Conservation (phyloP, 495 filamentous ascomycete species). For the Aspergillus taichungensis region DNA sequence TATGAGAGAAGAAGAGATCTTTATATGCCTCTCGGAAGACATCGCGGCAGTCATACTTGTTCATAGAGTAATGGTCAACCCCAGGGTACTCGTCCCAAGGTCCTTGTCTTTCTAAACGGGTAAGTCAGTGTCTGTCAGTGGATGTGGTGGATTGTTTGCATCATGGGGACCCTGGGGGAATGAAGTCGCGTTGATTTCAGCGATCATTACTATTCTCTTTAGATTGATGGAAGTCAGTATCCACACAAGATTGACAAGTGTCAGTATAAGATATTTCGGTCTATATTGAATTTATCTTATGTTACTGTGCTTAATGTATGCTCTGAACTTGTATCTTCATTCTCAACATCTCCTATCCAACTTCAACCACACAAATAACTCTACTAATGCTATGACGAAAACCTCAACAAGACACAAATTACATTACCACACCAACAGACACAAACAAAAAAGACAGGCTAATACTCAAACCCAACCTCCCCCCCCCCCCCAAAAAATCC, state of each 20-base stretch:
- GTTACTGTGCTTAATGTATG: too few relatives aligned
- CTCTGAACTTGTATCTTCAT: too few relatives aligned
- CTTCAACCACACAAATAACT: constrained; percentile 1
- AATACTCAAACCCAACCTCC: too few relatives aligned
- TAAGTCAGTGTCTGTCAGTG: background rate
- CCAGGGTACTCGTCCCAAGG: background rate
- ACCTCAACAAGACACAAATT: constrained; percentile 2
- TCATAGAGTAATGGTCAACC: background rate
- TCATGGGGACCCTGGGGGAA: constrained; percentile 20
- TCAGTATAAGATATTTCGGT: too few relatives aligned
- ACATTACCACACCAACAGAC: constrained; percentile 10
- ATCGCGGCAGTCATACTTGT: background rate
- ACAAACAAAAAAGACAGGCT: constrained; percentile 9
- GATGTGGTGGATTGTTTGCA: background rate
- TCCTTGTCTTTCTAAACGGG: background rate
- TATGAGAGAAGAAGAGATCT: background rate
- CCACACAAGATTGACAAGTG: too few relatives aligned
- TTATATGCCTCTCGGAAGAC: too few relatives aligned
- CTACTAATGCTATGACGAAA: constrained; percentile 1
- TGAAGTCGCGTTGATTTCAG: background rate
- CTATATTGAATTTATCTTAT: too few relatives aligned
- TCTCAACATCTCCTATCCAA: background rate
- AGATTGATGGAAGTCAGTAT: background rate
- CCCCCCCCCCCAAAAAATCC: background rate
- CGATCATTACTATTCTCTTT: background rate